Evolutionary conservation across 129 eudicot species (phyloP), one percentile per base, ranked within the genome.

Genomic region (Escallonia herrerae): DNA sequence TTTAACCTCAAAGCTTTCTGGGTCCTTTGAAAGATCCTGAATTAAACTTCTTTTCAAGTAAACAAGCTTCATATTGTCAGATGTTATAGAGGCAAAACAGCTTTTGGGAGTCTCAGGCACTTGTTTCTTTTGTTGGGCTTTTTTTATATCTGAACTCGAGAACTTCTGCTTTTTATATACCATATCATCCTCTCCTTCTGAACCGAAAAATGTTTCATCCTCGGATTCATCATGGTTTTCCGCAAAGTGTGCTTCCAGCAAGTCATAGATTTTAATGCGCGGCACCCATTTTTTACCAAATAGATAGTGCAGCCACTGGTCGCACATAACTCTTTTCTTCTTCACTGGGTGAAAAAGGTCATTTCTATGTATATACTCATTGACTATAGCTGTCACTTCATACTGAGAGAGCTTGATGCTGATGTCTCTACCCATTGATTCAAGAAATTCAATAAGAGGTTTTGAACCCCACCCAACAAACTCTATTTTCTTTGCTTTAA

Each of bases 401-500:
- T 58, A 53, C 59, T 79, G 93, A 52, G 97, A 67, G 49, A 66
- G 81, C 71, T 80, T 72, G 15, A 65, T 72, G 22, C 43, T 66
- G 8, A 81, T 74, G 47, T 89, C 88, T 60, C 73, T 79, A 37
- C 99, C 99, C 48, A 84, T 80, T 61, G 95, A 78, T 41, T 73
- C 67, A 14, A 94, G 85, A 76, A 94, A 94, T 39, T 89, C 95
- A n/a, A 82, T 60, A 6, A 94, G 77, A 0, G 90, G 80, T 61
- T 72, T 89, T 1, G 99, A 94, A 57, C 83, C 95, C 99, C 99
- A 94, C 8, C 89, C 93, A 14, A 82, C 66, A 74, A 75, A 94
- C 75, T 94, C 93, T 45, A 85, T 42, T 73, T 74, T 86, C 50
- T 76, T 86, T 3, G 85, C 33, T 54, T 77, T 80, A 8, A 64